Conservation (phyloP, 768 basidiomycete genomes). For the button mushroom (Agaricus bisporus) region DNA sequence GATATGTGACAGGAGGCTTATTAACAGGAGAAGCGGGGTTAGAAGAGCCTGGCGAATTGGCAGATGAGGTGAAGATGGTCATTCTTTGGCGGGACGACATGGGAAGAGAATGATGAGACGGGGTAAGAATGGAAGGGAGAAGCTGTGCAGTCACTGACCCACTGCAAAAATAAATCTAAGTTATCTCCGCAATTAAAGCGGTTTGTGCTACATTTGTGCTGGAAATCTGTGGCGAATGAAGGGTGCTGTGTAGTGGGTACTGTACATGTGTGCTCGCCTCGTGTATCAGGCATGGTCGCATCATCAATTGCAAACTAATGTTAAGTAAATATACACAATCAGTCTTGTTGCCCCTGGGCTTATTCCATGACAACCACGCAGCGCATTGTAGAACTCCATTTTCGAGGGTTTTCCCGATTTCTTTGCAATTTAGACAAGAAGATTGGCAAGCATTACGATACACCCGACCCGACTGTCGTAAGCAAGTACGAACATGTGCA, state of each 20-base stretch:
- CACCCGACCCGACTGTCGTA: neutral
- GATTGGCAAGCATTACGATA: neutral
- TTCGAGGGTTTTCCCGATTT: too few relatives aligned
- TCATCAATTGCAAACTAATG: neutral
- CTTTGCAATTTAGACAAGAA: too few relatives aligned
- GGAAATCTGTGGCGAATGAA: too few relatives aligned
- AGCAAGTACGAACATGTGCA: neutral
- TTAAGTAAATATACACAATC: too few relatives aligned
- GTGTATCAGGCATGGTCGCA: constrained; percentile 2
- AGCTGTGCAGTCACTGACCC: too few relatives aligned
- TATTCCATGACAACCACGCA: too few relatives aligned
- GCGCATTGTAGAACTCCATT: too few relatives aligned
- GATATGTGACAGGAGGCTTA: constrained; percentile 32
- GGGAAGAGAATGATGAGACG: neutral
- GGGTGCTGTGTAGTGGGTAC: too few relatives aligned
- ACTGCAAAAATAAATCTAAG: neutral
- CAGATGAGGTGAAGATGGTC: constrained; percentile 30
- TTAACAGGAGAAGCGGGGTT: constrained; percentile 22
- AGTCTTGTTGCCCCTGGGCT: too few relatives aligned
- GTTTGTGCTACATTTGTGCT: neutral
- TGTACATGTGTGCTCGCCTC: neutral
- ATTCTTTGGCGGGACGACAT: constrained; percentile 32
- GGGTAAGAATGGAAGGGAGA: constrained; percentile 1
- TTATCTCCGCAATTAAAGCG: neutral
- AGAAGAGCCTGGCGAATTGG: constrained; percentile 17